Evolutionary conservation across 73 alveolate species (phyloP).

Genomic region (Paramecium octaurelia): DNA sequence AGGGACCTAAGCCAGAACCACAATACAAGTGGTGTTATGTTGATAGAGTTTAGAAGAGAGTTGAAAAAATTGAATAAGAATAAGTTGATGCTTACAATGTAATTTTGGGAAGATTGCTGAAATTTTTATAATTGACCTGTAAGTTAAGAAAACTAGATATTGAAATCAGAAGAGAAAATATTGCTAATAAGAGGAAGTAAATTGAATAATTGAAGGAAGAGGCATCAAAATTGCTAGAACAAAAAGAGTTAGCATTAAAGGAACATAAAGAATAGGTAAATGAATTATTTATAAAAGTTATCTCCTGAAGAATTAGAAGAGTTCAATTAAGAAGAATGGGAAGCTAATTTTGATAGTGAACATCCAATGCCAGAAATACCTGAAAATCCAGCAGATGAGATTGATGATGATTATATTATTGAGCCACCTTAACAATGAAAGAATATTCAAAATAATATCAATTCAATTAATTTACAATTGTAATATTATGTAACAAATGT

Average conservation of each 20-base stretch:
- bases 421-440: neutral
- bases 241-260: neutral
- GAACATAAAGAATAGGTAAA: conserved; percentile 54
- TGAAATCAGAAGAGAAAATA: conserved; percentile 50
- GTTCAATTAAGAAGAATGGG: conserved; percentile 43
- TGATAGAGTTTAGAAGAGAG: conserved; percentile 40
- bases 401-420: conserved; percentile 25
- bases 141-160: conserved; percentile 53
- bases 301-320: conserved; percentile 48
- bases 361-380: conserved; percentile 36
- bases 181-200: conserved; percentile 7
- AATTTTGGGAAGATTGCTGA: conserved; percentile 50
- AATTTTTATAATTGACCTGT: conserved; percentile 29
- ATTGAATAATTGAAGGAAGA: conserved; percentile 43
- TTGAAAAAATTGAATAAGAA: conserved; percentile 45
- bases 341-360: neutral
- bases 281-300: neutral
- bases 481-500: neutral
- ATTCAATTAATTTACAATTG: neutral
- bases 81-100: conserved; percentile 53
- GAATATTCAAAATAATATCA: neutral
- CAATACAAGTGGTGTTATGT: conserved; percentile 76
- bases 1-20: conserved; percentile 89
- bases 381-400: conserved; percentile 34
- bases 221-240: neutral